Percentiles rank a stretch among this genome's conserved stretches.
Evolutionary conservation across 2,329 filamentous ascomycete species (phyloP).

Genomic region (Monosporascus sp.): DNA sequence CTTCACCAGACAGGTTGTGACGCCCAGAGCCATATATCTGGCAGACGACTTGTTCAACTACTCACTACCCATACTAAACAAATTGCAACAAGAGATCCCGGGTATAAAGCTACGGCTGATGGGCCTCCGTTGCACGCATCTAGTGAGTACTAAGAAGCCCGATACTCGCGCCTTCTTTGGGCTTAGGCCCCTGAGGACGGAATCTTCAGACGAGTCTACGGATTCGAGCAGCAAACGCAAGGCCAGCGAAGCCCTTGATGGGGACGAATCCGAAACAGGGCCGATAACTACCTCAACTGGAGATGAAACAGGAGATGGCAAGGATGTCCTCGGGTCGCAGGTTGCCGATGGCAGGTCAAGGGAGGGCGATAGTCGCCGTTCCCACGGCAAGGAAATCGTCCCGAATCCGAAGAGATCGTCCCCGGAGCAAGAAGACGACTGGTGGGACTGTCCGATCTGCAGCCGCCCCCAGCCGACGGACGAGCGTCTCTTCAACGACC

Average conservation of each 20-base stretch:
- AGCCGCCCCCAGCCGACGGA: slow-evolving; percentile 66
- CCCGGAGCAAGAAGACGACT: slow-evolving; percentile 37
- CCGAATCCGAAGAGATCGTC: slow-evolving; percentile 36
- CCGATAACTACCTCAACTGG: slow-evolving; percentile 55
- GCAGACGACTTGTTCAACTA: slow-evolving; percentile 82
- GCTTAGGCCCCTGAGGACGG: slow-evolving; percentile 33
- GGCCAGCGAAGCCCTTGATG: slow-evolving; percentile 21
- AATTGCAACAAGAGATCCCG: slow-evolving; percentile 78
- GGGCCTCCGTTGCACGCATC: slow-evolving; percentile 81
- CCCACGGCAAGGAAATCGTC: slow-evolving; percentile 47
- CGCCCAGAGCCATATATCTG: slow-evolving; percentile 63
- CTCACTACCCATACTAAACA: slow-evolving; percentile 74
- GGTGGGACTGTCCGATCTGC: slow-evolving; percentile 89
- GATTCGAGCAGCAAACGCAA: slow-evolving; percentile 29
- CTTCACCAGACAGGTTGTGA: slow-evolving; percentile 72
- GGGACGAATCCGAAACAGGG: slow-evolving; percentile 60
- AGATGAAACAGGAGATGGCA: slow-evolving; percentile 10
- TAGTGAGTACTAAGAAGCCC: slow-evolving; percentile 78
- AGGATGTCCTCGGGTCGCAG: slow-evolving; percentile 40
- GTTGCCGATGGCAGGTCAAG: slow-evolving; percentile 35
- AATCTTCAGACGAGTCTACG: slow-evolving; percentile 12
- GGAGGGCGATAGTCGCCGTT: slow-evolving; percentile 19
- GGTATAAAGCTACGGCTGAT: slow-evolving; percentile 76
- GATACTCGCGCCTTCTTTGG: slow-evolving; percentile 79
- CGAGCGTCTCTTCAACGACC: slow-evolving; percentile 77